Base-by-base conservation (phyloP, 768 basidiomycete genomes). In the Pleurotus eryngii region DNA sequence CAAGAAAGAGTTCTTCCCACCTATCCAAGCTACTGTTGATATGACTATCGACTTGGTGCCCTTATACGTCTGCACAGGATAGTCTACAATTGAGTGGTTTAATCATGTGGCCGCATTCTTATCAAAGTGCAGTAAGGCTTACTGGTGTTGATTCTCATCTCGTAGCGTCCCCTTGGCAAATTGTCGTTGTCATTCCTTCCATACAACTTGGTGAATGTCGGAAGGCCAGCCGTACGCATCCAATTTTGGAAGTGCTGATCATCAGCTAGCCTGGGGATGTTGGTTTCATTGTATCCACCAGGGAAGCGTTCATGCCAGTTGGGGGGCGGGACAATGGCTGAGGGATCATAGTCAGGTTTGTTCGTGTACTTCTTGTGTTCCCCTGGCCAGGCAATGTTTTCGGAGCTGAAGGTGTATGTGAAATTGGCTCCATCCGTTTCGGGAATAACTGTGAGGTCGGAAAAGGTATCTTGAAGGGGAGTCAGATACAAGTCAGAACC, bases 181-280 rank as follows among this genome's bases (percentile, higher is more conserved):
- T 72, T 75, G 50, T 88, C 79, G 26, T 83, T 70, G 65, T 98
- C 95, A 68, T 98, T 98, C 61, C 96, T 80, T 14, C 89, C 95
- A 66, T 90, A 98, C 18, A 99, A 76, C 74, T 99, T 98, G 30
- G 93, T 87, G 71, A 99, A 99, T 5, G 96, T 98, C 7, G 97
- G 97, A 47, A 98, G 72, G 11, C 96, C 97, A 0, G 97, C 93
- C 2, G 95, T 97, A 58, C 96, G 84, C 97, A 99, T 99, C 97
- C 97, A 99, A 68, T 96, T 95, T 73, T 98, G 96, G 78, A 99
- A 98, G 65, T 91, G 95, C 71, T 98, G 91, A 66, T 98, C 87
- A 2, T 63, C 62, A 53, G 77, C 74, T 37, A 98, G 76, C 67
- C 97, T 75, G 1, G 94, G 95, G 17, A 87, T 85, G 14, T 81